These are phyloP conservation scores for Colletotrichum magnum DNA, from an alignment of 2,329 filamentous ascomycete species.

Conservation along the genomic window DNA sequence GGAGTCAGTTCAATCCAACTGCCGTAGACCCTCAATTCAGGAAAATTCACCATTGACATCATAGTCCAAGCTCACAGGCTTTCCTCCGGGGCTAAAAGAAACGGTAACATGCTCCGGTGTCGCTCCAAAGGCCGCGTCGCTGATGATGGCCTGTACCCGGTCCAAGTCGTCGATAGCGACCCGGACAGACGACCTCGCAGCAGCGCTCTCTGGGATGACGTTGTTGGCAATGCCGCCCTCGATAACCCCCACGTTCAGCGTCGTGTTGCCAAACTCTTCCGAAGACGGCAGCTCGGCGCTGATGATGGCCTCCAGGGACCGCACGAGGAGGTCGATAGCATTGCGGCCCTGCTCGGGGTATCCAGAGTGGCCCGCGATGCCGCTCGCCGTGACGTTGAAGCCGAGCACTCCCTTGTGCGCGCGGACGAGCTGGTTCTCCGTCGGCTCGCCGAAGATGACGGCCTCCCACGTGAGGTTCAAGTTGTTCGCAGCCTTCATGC, in stretches of 20 bases:
- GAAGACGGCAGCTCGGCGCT: slow-evolving; percentile 80
- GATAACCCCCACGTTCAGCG: slow-evolving; percentile 86
- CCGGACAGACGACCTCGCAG: slow-evolving; percentile 77
- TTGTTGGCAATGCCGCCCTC: slow-evolving; percentile 88
- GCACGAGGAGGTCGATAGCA: slow-evolving; percentile 85
- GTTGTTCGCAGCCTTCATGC: slow-evolving; percentile 72
- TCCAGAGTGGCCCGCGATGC: slow-evolving; percentile 87
- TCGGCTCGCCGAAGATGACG: slow-evolving; percentile 94
- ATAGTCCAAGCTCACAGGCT: slow-evolving; percentile 82
- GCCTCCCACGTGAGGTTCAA: slow-evolving; percentile 66
- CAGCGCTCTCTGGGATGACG: slow-evolving; percentile 84
- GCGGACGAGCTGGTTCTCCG: slow-evolving; percentile 86
- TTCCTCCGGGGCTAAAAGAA: slow-evolving; percentile 77
- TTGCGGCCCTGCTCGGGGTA: slow-evolving; percentile 92
- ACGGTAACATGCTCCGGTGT: slow-evolving; percentile 74
- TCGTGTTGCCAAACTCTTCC: slow-evolving; percentile 87
- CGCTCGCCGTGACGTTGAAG: slow-evolving; percentile 76
- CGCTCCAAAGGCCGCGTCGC: slow-evolving; percentile 64
- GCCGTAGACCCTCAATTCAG: background rate
- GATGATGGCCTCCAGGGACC: slow-evolving; percentile 76
- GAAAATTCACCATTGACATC: slow-evolving; percentile 78
- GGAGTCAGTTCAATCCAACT: background rate
- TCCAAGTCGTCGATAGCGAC: slow-evolving; percentile 81
- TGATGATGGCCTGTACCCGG: slow-evolving; percentile 67
- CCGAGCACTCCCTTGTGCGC: slow-evolving; percentile 91